Conservation (phyloP, 108 stramenopile genomes). For the Fistulifera pelliculosa region DNA sequence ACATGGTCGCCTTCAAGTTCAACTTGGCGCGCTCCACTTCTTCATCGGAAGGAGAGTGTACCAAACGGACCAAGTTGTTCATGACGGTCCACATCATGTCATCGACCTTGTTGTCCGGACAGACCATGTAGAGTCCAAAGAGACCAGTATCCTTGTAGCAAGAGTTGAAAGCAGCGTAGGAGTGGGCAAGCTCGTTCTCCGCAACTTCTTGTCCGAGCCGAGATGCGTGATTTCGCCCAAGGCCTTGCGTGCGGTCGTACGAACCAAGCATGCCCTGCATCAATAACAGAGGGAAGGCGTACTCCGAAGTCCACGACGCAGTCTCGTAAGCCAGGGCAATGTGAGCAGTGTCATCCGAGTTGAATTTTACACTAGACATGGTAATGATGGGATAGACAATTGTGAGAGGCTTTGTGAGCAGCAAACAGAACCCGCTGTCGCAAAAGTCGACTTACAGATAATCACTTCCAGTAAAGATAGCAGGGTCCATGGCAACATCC, state of each 20-base stretch:
- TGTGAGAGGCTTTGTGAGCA: neutral
- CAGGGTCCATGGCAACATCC: constrained; percentile 85
- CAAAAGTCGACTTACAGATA: constrained; percentile 46
- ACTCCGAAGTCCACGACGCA: constrained; percentile 94
- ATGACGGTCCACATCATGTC: constrained; percentile 82
- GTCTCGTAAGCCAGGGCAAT: constrained; percentile 95
- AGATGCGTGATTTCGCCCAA: constrained; percentile 82
- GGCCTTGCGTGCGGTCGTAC: constrained; percentile 85
- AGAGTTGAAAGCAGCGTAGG: constrained; percentile 95
- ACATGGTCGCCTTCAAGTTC: constrained; percentile 94
- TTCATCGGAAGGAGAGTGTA: constrained; percentile 79
- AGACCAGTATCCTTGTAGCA: constrained; percentile 99
- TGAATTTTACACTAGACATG: constrained; percentile 59
- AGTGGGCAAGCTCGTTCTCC: constrained; percentile 81
- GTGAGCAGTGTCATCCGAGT: constrained; percentile 88
- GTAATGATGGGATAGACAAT: constrained; percentile 1
- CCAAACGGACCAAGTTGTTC: constrained; percentile 85
- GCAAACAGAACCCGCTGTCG: neutral
- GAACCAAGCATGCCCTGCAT: constrained; percentile 96
- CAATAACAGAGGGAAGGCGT: constrained; percentile 97
- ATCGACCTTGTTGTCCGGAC: constrained; percentile 87
- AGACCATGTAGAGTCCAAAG: constrained; percentile 95
- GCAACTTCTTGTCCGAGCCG: constrained; percentile 90
- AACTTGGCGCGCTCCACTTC: constrained; percentile 96
- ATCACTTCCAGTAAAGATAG: constrained; percentile 92